phyloP scores from a whole-genome alignment of 352 stramenopile species.

The Phytophthora sansomeana region DNA sequence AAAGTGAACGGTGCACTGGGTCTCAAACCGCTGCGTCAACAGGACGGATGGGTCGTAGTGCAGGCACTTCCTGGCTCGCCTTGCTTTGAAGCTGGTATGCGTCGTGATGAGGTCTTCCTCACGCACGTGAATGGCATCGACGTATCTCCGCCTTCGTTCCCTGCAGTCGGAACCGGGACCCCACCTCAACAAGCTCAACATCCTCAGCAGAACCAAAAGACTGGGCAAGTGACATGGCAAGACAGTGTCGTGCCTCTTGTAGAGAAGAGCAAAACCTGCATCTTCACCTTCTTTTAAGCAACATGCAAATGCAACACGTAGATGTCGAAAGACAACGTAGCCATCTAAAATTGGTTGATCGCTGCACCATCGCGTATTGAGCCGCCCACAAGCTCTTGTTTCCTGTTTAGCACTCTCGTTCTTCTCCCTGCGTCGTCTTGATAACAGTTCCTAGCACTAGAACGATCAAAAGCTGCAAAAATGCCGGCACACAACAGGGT shows the following conservation, averaged over 20 bases:
- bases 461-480: neutral
- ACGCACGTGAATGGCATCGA: constrained; percentile 85
- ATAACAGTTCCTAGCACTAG: neutral
- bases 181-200: constrained; percentile 26
- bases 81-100: constrained; percentile 78
- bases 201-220: constrained; percentile 30
- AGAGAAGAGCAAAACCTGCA: constrained; percentile 78
- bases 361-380: constrained; percentile 13
- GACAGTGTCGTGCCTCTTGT: constrained; percentile 80
- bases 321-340: constrained; percentile 16
- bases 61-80: constrained; percentile 72
- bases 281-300: constrained; percentile 80
- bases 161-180: constrained; percentile 45
- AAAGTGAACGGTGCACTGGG: constrained; percentile 76
- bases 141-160: constrained; percentile 77
- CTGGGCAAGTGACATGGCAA: constrained; percentile 66
- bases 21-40: constrained; percentile 74
- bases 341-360: constrained; percentile 23
- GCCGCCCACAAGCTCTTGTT: neutral
- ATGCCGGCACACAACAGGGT: constrained; percentile 29
- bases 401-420: constrained; percentile 13
- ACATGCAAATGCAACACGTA: neutral
- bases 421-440: constrained; percentile 1
- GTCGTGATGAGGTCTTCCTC: constrained; percentile 76
- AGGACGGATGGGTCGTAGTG: constrained; percentile 82